Evolutionary conservation across 2,329 filamentous ascomycete species (phyloP).

Genomic region (Keithomyces neogunnii): DNA sequence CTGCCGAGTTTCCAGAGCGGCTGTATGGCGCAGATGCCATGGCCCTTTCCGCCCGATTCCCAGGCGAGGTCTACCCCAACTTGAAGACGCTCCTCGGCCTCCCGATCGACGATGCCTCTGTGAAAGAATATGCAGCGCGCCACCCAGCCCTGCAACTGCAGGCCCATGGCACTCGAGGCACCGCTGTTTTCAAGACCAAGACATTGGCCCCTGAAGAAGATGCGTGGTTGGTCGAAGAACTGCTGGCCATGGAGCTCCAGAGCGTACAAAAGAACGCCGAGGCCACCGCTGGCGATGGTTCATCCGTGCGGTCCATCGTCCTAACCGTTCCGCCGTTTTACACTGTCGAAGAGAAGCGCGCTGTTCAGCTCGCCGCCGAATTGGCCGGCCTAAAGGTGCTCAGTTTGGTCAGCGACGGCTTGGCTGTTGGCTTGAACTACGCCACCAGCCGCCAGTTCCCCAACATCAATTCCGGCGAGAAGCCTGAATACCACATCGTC

Average conservation of each 20-base stretch:
- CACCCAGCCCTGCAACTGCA: conserved; percentile 73
- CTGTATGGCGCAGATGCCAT: conserved; percentile 88
- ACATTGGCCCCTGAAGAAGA: conserved; percentile 54
- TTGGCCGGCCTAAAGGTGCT: conserved; percentile 83
- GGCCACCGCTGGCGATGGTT: conserved; percentile 66
- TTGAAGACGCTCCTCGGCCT: conserved; percentile 86
- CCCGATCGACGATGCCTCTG: conserved; percentile 47
- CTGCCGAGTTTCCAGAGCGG: conserved; percentile 72
- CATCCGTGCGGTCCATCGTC: conserved; percentile 69
- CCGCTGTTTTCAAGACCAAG: conserved; percentile 74
- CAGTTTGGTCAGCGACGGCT: conserved; percentile 76
- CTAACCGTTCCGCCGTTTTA: conserved; percentile 88
- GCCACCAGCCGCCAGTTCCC: conserved; percentile 87
- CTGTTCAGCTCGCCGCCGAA: conserved; percentile 74
- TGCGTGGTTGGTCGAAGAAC: conserved; percentile 75
- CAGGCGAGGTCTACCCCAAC: conserved; percentile 89
- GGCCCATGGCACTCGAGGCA: conserved; percentile 50
- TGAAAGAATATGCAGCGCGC: conserved; percentile 61
- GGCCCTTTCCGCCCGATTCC: conserved; percentile 78
- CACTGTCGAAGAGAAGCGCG: conserved; percentile 81
- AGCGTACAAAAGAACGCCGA: conserved; percentile 87
- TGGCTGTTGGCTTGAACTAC: conserved; percentile 92
- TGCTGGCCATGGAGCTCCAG: conserved; percentile 93
- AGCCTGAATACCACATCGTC: conserved; percentile 85
- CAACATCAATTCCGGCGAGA: conserved; percentile 69